Evolutionary conservation across 495 filamentous ascomycete species (phyloP).

Genomic region (Xanthoparmelia taractica): DNA sequence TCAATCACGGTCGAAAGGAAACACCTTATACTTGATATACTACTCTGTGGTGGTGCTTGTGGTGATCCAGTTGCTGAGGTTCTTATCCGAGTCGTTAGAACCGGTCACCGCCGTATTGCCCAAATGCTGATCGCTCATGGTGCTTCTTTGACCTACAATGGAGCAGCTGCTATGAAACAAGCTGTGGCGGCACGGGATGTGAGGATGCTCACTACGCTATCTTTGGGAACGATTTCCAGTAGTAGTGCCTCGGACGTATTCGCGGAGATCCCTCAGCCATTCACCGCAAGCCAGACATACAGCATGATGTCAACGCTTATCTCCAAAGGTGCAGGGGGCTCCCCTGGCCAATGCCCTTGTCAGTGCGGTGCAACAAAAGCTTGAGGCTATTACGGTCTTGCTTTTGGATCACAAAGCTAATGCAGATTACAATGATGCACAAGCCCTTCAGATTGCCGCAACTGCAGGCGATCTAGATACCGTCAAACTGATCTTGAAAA

Average conservation of each 20-base stretch:
- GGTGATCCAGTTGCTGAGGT: slow-evolving; percentile 13
- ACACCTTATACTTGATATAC: slow-evolving; percentile 15
- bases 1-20: slow-evolving; percentile 11
- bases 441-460: slow-evolving; percentile 19
- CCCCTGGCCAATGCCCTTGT: slow-evolving; percentile 20
- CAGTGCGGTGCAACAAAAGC: slow-evolving; percentile 12
- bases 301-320: slow-evolving; percentile 15
- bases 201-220: slow-evolving; percentile 11
- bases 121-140: slow-evolving; percentile 18
- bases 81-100: slow-evolving; percentile 16
- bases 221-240: slow-evolving; percentile 1
- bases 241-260: slow-evolving; percentile 4
- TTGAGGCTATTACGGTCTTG: slow-evolving; percentile 1
- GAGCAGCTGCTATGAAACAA: slow-evolving; percentile 15
- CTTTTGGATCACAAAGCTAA: slow-evolving; percentile 21
- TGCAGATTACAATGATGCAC: slow-evolving; percentile 16
- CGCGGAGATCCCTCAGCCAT: slow-evolving; percentile 15
- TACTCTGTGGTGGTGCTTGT: slow-evolving; percentile 20
- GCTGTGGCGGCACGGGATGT: slow-evolving; percentile 11
- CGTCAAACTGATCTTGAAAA: slow-evolving; percentile 13
- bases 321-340: slow-evolving; percentile 17
- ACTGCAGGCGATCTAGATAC: slow-evolving; percentile 14
- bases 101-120: slow-evolving; percentile 17
- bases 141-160: slow-evolving; percentile 6
- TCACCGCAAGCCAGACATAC: slow-evolving; percentile 9